A percentile compares a stretch with the other conserved stretches of the same genome.
These are phyloP conservation scores for Cicer cuneatum DNA, from an alignment of 306 rosid species.

Conservation along the genomic window DNA sequence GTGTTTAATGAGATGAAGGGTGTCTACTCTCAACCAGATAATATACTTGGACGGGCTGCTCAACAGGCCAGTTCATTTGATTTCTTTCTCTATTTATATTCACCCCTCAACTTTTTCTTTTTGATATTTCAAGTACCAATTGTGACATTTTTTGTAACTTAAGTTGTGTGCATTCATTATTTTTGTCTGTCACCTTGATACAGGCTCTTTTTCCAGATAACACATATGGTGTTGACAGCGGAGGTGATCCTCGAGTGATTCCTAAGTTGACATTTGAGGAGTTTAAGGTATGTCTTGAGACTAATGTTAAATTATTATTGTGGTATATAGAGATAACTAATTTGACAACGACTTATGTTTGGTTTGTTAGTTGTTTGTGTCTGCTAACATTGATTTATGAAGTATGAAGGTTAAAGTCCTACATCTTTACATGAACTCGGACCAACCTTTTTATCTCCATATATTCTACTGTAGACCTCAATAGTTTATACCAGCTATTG, in stretches of 20 bases:
- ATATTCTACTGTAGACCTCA: conserved; percentile 22
- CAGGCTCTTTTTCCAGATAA: conserved; percentile 98
- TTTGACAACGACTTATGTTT: not conserved
- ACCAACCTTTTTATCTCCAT: conserved; percentile 28
- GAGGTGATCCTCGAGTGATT: conserved; percentile 93
- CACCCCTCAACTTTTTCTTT: not conserved
- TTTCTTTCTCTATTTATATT: not conserved
- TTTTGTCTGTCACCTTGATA: conserved; percentile 35
- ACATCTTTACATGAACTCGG: not conserved
- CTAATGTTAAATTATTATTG: conserved; percentile 10
- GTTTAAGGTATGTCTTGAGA: conserved; percentile 74
- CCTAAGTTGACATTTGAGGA: conserved; percentile 88
- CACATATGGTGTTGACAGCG: conserved; percentile 95
- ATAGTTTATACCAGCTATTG: not conserved
- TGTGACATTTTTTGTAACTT: conserved; percentile 31
- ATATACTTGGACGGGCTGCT: conserved; percentile 79
- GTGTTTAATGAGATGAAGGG: conserved; percentile 99
- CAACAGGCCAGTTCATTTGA: conserved; percentile 76
- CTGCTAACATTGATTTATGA: conserved; percentile 14
- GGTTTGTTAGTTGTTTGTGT: conserved; percentile 23
- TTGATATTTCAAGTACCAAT: conserved; percentile 24
- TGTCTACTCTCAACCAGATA: conserved; percentile 97
- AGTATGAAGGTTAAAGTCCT: conserved; percentile 13
- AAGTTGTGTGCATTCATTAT: conserved; percentile 27
- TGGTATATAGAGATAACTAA: not conserved